Conservation (phyloP, 805 yeast species). For the Sungouiozyma ichnusensis region DNA sequence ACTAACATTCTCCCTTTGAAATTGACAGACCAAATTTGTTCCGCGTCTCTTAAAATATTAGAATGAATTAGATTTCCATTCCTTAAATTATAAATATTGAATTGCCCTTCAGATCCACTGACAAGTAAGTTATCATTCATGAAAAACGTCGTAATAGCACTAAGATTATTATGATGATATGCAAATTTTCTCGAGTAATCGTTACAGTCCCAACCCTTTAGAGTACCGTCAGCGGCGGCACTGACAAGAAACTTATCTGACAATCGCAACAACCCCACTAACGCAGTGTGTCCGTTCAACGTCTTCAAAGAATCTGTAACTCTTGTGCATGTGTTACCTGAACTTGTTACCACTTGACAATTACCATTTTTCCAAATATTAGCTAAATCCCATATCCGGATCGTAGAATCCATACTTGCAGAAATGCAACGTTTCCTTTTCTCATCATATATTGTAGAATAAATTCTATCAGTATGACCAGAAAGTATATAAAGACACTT, state of each 20-base stretch:
- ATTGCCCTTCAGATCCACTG: slow-evolving; percentile 80
- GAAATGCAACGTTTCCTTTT: slow-evolving; percentile 72
- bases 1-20: slow-evolving; percentile 78
- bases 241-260: slow-evolving; percentile 71
- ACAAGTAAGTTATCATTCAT: slow-evolving; percentile 76
- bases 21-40: slow-evolving; percentile 90
- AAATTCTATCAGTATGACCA: slow-evolving; percentile 83
- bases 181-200: slow-evolving; percentile 55
- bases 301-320: slow-evolving; percentile 37
- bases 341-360: slow-evolving; percentile 15
- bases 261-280: slow-evolving; percentile 79
- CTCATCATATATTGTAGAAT: slow-evolving; percentile 76
- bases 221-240: slow-evolving; percentile 91
- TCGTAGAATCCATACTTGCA: slow-evolving; percentile 83
- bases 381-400: slow-evolving; percentile 80
- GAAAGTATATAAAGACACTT: slow-evolving; percentile 60
- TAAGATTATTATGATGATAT: slow-evolving; percentile 65
- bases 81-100: slow-evolving; percentile 77
- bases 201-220: slow-evolving; percentile 87
- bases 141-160: slow-evolving; percentile 88
- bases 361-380: slow-evolving; percentile 49
- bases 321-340: slow-evolving; percentile 19
- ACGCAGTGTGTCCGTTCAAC: slow-evolving; percentile 77
- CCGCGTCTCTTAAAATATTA: slow-evolving; percentile 65
- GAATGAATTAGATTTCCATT: slow-evolving; percentile 64